Evolutionary conservation across 805 yeast species (phyloP).

Genomic region (Starmerella potacharoeniae): DNA sequence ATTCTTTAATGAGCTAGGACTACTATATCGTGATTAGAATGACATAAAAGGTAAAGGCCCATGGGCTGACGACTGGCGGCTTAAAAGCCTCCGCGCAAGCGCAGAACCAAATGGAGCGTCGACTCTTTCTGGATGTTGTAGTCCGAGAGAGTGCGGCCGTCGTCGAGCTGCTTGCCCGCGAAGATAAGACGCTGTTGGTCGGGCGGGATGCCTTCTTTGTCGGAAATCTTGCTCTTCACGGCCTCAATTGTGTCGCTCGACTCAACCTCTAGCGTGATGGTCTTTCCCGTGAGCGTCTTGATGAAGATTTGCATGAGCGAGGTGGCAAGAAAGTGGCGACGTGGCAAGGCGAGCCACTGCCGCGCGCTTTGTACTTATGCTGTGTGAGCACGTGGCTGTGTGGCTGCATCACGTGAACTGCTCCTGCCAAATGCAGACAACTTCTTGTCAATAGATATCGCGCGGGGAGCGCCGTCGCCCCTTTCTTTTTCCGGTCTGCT

Average conservation of each 20-base stretch:
- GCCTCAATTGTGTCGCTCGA: conserved; percentile 89
- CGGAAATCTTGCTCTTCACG: conserved; percentile 85
- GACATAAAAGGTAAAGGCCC: too few relatives aligned
- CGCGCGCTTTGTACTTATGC: not conserved
- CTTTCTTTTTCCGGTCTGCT: too few relatives aligned
- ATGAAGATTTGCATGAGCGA: conserved; percentile 62
- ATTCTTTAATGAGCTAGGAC: not conserved
- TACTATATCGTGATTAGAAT: not conserved
- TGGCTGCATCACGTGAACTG: too few relatives aligned
- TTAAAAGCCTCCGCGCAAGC: conserved; percentile 71
- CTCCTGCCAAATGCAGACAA: too few relatives aligned
- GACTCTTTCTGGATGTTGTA: conserved; percentile 93
- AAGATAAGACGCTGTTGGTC: conserved; percentile 70
- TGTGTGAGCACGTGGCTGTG: not conserved
- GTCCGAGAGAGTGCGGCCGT: conserved; percentile 83
- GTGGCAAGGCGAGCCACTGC: not conserved
- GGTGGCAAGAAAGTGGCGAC: conserved; percentile 3
- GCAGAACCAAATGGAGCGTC: conserved; percentile 64
- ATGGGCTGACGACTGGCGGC: not conserved
- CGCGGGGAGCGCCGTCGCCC: too few relatives aligned
- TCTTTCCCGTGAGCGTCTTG: conserved; percentile 97
- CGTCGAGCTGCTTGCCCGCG: conserved; percentile 47
- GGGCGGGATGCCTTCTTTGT: conserved; percentile 91
- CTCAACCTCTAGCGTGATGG: conserved; percentile 78
- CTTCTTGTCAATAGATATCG: too few relatives aligned